Percentiles rank a stretch among this genome's conserved stretches.
Conservation (phyloP, 2,329 filamentous ascomycete genomes). For the Paecilomyces fulvus region DNA sequence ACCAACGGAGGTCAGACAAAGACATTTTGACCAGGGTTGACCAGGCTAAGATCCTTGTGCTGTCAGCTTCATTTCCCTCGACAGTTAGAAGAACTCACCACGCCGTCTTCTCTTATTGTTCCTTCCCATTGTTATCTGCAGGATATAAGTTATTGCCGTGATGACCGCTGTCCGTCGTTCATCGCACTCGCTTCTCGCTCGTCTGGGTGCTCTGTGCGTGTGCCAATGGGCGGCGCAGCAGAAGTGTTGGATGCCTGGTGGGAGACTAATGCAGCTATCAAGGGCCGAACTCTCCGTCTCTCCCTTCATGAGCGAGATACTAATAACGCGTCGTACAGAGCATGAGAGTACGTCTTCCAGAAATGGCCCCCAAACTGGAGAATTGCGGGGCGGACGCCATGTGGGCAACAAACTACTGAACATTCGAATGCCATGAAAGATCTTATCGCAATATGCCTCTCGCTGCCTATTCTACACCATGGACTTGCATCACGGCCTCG, state of each 20-base stretch:
- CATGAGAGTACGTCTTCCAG: neutral
- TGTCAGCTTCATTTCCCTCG: neutral
- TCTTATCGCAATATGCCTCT: neutral
- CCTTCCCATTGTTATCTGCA: neutral
- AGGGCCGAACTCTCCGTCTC: neutral
- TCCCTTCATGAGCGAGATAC: neutral
- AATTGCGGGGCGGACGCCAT: slow-evolving; percentile 3
- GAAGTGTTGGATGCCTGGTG: neutral
- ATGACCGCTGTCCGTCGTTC: neutral
- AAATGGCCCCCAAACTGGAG: neutral
- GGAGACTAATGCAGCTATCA: neutral
- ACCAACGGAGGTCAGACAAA: neutral
- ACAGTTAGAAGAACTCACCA: neutral
- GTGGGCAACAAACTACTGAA: slow-evolving; percentile 3
- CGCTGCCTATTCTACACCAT: neutral
- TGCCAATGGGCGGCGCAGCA: neutral
- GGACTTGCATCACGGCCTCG: neutral
- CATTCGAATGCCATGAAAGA: neutral
- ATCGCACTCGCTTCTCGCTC: neutral
- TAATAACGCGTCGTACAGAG: neutral
- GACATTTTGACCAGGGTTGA: neutral
- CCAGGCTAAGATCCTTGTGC: neutral
- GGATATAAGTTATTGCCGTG: neutral
- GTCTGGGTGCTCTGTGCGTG: neutral
- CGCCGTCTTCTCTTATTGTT: neutral